These are phyloP conservation scores for Lophiotrema nucula DNA, from an alignment of 495 filamentous ascomycete species.

Conservation along the genomic window DNA sequence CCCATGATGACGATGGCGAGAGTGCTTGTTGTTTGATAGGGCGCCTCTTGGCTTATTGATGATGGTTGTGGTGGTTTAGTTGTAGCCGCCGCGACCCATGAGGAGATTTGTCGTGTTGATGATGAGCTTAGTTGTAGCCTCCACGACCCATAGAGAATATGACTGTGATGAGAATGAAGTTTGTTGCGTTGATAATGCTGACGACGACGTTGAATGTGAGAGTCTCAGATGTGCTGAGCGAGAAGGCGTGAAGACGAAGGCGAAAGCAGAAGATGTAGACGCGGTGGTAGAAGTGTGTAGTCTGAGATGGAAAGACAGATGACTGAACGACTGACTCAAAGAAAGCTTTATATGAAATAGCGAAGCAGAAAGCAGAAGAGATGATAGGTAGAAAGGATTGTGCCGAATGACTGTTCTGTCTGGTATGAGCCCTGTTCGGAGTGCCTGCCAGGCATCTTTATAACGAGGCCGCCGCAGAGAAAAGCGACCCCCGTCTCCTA, in stretches of 20 bases:
- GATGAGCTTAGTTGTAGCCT: conserved; percentile 50
- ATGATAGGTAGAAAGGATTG: conserved; percentile 3
- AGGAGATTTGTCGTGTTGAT: conserved; percentile 4
- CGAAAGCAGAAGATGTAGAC: too few relatives aligned
- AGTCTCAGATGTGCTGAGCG: neutral
- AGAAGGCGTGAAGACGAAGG: neutral
- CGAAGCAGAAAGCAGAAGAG: neutral
- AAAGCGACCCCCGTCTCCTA: neutral
- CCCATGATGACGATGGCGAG: conserved; percentile 43
- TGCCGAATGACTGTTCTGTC: conserved; percentile 3
- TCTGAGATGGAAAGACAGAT: neutral
- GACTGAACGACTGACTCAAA: conserved; percentile 29
- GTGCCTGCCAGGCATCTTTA: conserved; percentile 30
- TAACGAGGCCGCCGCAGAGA: conserved; percentile 6
- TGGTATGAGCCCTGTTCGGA: neutral
- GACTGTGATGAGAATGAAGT: conserved; percentile 7
- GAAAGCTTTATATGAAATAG: neutral
- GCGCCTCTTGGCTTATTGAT: conserved; percentile 18
- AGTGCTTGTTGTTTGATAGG: neutral
- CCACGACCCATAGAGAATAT: conserved; percentile 49
- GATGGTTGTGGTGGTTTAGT: conserved; percentile 23
- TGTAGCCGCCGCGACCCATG: conserved; percentile 35
- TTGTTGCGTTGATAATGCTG: conserved; percentile 3
- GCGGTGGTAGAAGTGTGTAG: neutral
- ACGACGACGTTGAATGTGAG: neutral